Evolutionary conservation across 2,329 filamentous ascomycete genomes (phyloP).

Genomic region (Penicillium expansum): DNA sequence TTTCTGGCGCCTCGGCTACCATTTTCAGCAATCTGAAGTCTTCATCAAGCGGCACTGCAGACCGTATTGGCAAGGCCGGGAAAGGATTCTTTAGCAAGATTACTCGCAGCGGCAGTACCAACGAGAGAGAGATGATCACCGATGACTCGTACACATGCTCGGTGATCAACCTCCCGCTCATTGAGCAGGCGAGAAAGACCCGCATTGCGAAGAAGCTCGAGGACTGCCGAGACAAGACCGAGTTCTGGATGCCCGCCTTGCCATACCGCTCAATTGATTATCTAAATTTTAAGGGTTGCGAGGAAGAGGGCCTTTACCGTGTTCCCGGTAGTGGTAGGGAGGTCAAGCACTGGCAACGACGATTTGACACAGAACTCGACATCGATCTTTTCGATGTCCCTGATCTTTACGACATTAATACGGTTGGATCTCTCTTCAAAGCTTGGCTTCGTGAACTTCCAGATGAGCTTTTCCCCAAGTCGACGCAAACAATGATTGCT

Average conservation of each 20-base stretch:
- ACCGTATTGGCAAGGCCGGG: slow-evolving; percentile 67
- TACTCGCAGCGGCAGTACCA: slow-evolving; percentile 66
- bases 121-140: slow-evolving; percentile 65
- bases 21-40: slow-evolving; percentile 73
- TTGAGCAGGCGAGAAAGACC: slow-evolving; percentile 86
- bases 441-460: slow-evolving; percentile 94
- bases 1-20: slow-evolving; percentile 55
- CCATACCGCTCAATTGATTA: slow-evolving; percentile 97
- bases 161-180: slow-evolving; percentile 79
- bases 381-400: slow-evolving; percentile 85
- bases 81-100: slow-evolving; percentile 81
- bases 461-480: slow-evolving; percentile 87
- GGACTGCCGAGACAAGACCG: slow-evolving; percentile 87
- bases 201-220: slow-evolving; percentile 87
- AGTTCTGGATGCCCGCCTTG: slow-evolving; percentile 97
- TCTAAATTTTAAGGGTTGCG: slow-evolving; percentile 88
- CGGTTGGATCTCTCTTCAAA: slow-evolving; percentile 93
- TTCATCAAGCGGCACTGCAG: slow-evolving; percentile 70
- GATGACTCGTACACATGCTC: slow-evolving; percentile 81
- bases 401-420: slow-evolving; percentile 93
- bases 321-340: slow-evolving; percentile 87
- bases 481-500: slow-evolving; percentile 74
- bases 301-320: slow-evolving; percentile 89
- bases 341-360: slow-evolving; percentile 89
- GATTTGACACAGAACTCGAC: slow-evolving; percentile 85